These are phyloP conservation scores for Camelina laxa DNA, from an alignment of 345 rosid genomes.

Conservation along the genomic window DNA sequence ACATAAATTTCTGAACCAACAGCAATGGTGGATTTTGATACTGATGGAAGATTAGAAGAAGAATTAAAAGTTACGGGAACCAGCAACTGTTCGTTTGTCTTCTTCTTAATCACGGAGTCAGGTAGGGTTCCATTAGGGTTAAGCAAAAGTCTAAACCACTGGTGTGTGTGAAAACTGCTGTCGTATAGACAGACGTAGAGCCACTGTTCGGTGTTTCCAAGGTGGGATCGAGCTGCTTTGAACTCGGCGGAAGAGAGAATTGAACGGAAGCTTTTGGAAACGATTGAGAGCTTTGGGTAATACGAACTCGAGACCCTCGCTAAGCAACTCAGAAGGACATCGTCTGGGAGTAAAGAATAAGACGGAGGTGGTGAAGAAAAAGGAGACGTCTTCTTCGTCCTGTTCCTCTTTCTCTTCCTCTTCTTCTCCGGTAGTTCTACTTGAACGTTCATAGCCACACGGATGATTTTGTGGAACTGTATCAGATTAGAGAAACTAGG, in stretches of 20 bases:
- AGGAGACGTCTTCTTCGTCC: no score
- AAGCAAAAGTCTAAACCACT: background rate
- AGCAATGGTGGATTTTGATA: no score
- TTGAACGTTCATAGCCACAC: background rate
- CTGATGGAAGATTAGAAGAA: no score
- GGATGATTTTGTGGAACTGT: no score
- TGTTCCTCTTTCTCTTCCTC: background rate
- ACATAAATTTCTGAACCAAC: constrained; percentile 9
- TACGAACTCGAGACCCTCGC: background rate
- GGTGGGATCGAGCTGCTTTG: background rate
- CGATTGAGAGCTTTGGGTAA: background rate
- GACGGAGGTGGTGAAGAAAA: background rate
- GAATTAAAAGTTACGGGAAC: no score
- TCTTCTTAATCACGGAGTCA: no score
- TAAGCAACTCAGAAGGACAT: background rate
- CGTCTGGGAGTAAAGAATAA: background rate
- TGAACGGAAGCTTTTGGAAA: background rate
- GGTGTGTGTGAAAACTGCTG: background rate
- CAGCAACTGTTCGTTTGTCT: no score
- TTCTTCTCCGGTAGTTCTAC: background rate
- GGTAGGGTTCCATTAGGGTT: background rate
- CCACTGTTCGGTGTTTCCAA: background rate
- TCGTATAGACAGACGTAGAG: background rate
- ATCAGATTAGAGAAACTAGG: no score
- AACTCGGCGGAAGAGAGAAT: background rate